Base-by-base conservation (phyloP, 805 yeast species). In the Ogataea paraovalis region DNA sequence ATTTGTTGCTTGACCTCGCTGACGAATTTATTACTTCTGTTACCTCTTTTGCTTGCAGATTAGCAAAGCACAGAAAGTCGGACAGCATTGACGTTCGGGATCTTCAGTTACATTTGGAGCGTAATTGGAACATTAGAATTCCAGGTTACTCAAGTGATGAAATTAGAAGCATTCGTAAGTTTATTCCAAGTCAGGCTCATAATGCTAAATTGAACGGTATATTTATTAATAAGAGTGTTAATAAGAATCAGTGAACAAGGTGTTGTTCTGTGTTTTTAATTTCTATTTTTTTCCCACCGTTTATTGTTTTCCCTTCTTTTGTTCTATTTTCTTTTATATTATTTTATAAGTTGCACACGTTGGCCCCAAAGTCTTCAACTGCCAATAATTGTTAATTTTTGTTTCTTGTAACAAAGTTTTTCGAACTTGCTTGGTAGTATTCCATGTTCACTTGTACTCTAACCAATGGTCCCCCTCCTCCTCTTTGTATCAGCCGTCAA, bases 141-240 rank as follows among this genome's bases (percentile, higher is more conserved):
- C 98, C 99, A 0, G 99, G 98, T 3, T 90, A 82, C 66, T 79
- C 95, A 10, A 82, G 89, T 54, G 99, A 92, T 67, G 98, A 91
- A 59, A 84, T 92, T 39, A 75, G 97, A 58, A 76, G 81, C 59
- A 79, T 85, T 18, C 74, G 90, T 59, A 85, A 82, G 63, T 83
- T 86, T 78, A 79, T 75, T 45, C 87, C 92, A 9, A 79, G 81
- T 43, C 58, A 73, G 18, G 68, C 76, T 21, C 86, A 86, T 59
- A 76, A 73, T 45, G 87, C 84, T 55, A 85, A 85, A 66, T 65
- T 84, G 36, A 78, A 79, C 46, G 89, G 85, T n/a, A 80, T 82
- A 21, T 83, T 76, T 42, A 80, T 82, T 46, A 77, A 84, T 43
- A 79, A 78, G 62, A 76, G 83, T 47, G 85, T 82, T 21, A 75